A percentile compares a stretch with the other conserved stretches of the same genome.
phyloP scores from a whole-genome alignment of 202 grass and related monocot species.

The Hordeum pubiflorum region DNA sequence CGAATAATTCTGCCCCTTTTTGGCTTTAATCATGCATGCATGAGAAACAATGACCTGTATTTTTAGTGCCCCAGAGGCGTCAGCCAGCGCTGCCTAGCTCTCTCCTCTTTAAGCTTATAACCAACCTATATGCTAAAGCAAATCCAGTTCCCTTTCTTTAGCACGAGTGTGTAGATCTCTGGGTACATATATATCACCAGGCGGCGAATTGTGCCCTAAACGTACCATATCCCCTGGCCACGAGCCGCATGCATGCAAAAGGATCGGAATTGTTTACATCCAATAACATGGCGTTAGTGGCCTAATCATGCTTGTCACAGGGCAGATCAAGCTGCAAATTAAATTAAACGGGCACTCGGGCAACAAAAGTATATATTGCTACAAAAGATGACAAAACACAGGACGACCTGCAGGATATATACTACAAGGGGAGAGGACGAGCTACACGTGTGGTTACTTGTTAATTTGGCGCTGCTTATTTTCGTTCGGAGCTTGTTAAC shows the following conservation, averaged over 20 bases:
- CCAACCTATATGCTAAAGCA: constrained; percentile 2
- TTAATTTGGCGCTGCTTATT: constrained; percentile 1
- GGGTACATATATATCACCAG: background rate
- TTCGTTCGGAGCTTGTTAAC: background rate
- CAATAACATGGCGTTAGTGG: background rate
- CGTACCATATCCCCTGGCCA: background rate
- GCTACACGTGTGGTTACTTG: constrained; percentile 13
- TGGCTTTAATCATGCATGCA: constrained; percentile 40
- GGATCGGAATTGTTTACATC: background rate
- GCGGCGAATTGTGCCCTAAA: background rate
- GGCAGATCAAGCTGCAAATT: background rate
- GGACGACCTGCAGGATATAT: background rate
- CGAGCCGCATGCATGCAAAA: constrained; percentile 1
- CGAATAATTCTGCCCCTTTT: background rate
- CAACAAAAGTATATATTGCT: background rate
- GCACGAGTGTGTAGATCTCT: background rate
- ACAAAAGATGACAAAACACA: background rate
- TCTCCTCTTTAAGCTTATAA: background rate
- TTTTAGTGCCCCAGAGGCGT: constrained; percentile 16
- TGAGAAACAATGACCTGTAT: constrained; percentile 25
- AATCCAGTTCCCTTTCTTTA: background rate
- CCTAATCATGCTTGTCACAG: constrained; percentile 4
- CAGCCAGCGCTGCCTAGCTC: background rate
- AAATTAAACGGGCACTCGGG: background rate
- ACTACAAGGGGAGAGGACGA: background rate